Conservation (phyloP, 495 filamentous ascomycete genomes). For the Amphirosellinia nigrospora region DNA sequence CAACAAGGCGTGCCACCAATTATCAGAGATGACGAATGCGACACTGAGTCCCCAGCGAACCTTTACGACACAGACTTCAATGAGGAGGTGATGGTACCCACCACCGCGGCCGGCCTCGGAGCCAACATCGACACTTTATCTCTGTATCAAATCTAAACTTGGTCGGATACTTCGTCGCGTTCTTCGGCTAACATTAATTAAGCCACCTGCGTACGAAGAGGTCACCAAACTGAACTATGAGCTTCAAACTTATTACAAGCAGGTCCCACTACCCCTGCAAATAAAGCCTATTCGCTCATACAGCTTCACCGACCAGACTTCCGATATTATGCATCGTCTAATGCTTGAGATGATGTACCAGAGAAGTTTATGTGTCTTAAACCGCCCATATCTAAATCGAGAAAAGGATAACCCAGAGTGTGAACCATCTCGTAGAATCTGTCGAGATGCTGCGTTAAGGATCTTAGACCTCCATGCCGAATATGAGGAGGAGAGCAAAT, state of each 20-base stretch:
- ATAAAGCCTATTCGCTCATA: conserved; percentile 41
- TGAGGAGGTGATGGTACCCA: conserved; percentile 45
- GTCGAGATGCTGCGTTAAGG: conserved; percentile 48
- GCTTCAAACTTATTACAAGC: conserved; percentile 39
- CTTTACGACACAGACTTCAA: conserved; percentile 55
- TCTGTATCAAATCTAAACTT: conserved; percentile 48
- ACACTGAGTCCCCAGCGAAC: conserved; percentile 53
- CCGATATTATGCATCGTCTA: conserved; percentile 45
- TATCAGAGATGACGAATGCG: conserved; percentile 50
- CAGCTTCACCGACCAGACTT: conserved; percentile 42
- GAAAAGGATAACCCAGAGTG: conserved; percentile 38
- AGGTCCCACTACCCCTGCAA: conserved; percentile 39
- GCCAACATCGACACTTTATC: conserved; percentile 50
- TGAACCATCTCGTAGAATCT: conserved; percentile 43
- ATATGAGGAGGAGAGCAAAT: conserved; percentile 44
- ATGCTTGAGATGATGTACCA: conserved; percentile 47
- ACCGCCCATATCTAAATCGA: conserved; percentile 46
- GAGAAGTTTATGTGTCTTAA: conserved; percentile 50
- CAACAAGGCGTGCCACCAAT: conserved; percentile 58
- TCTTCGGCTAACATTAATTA: conserved; percentile 40
- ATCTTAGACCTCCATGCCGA: conserved; percentile 47
- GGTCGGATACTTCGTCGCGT: conserved; percentile 47
- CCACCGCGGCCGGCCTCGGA: conserved; percentile 49
- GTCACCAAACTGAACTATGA: conserved; percentile 44
- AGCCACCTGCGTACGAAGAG: conserved; percentile 41